Conservation (phyloP, 805 yeast species). For the Lipomyces yamanashiensis region DNA sequence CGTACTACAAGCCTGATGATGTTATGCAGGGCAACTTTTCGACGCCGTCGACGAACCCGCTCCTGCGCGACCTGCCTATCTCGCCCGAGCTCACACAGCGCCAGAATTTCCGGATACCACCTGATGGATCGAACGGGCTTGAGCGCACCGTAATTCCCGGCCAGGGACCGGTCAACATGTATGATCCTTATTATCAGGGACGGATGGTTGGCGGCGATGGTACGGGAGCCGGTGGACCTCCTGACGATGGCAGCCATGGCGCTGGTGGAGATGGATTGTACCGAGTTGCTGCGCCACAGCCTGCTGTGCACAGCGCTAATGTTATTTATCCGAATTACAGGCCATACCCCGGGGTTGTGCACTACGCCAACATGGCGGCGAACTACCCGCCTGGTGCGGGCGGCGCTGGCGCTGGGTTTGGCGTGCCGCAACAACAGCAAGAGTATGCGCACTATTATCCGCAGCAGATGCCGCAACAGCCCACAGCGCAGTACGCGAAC, state of each 20-base stretch:
- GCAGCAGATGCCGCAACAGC: constrained; percentile 26
- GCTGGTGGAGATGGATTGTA: constrained; percentile 15
- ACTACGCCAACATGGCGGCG: constrained; percentile 28
- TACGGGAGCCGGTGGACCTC: background rate
- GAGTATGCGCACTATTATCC: constrained; percentile 9
- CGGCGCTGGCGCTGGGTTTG: constrained; percentile 10
- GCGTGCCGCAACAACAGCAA: constrained; percentile 15
- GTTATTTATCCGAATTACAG: constrained; percentile 27
- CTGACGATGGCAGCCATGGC: constrained; percentile 11
- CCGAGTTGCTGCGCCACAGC: constrained; percentile 19
- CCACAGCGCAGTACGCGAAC: constrained; percentile 12
- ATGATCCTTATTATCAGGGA: constrained; percentile 16
- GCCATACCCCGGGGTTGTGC: constrained; percentile 34
- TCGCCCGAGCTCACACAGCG: constrained; percentile 45
- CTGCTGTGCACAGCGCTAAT: constrained; percentile 18
- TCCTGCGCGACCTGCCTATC: constrained; percentile 54
- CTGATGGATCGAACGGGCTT: constrained; percentile 38
- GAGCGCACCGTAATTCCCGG: constrained; percentile 33
- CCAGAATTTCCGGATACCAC: constrained; percentile 46
- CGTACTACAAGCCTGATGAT: constrained; percentile 79
- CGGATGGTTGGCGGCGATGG: constrained; percentile 6
- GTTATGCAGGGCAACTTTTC: constrained; percentile 61
- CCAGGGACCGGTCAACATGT: constrained; percentile 1
- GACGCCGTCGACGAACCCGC: constrained; percentile 61
- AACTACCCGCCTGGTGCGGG: constrained; percentile 5